A percentile compares a stretch with the other conserved stretches of the same genome.
Evolutionary conservation across 1,284 basidiomycete species (phyloP).

Genomic region (Ustilago bromivora): DNA sequence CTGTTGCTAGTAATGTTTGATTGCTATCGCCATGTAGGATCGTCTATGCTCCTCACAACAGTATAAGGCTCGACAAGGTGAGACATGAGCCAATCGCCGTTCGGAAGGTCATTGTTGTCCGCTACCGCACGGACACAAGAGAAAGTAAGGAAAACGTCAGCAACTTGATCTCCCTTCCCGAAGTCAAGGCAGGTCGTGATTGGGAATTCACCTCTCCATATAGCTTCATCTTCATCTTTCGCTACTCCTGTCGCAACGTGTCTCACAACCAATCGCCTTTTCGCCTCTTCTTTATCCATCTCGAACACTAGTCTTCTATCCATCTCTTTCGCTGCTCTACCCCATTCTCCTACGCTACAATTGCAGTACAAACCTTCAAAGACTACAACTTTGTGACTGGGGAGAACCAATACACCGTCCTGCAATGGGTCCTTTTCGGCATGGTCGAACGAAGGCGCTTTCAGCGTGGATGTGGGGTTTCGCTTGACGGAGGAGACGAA

Average conservation of each 20-base stretch:
- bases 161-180: not conserved
- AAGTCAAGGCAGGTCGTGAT: not conserved
- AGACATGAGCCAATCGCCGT: constrained; percentile 64
- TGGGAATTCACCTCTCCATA: constrained; percentile 76
- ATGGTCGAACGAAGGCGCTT: constrained; percentile 77
- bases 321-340: constrained; percentile 76
- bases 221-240: constrained; percentile 76
- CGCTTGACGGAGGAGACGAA: constrained; percentile 44
- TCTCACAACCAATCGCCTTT: constrained; percentile 77
- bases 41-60: constrained; percentile 38
- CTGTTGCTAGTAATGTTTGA: not conserved
- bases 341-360: constrained; percentile 80
- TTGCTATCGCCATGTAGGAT: constrained; percentile 33
- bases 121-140: constrained; percentile 28
- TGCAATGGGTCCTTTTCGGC: constrained; percentile 74
- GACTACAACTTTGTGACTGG: constrained; percentile 79
- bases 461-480: not conserved
- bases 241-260: constrained; percentile 83
- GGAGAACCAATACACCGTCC: constrained; percentile 74
- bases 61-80: constrained; percentile 58
- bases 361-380: constrained; percentile 87
- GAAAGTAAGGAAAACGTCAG: too few species aligned
- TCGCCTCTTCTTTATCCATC: constrained; percentile 76
- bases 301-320: constrained; percentile 85
- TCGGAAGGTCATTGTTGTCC: constrained; percentile 67